Evolutionary conservation across 306 rosid genomes (phyloP).

Genomic region (Casuarina equisetifolia): DNA sequence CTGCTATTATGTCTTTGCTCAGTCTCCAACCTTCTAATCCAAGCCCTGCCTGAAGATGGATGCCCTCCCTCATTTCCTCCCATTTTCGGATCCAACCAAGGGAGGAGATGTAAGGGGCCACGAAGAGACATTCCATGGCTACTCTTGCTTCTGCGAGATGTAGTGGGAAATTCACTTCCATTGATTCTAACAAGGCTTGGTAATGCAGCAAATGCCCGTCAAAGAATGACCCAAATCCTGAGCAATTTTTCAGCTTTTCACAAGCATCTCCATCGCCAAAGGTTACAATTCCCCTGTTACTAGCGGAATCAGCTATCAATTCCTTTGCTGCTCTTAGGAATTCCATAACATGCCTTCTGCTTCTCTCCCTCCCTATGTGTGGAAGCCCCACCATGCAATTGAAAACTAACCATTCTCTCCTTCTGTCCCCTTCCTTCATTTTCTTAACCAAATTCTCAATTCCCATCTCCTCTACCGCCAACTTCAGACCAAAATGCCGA

Average conservation of each 20-base stretch:
- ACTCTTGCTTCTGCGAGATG: slow-evolving; percentile 53
- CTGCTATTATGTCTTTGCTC: slow-evolving; percentile 44
- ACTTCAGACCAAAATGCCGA: slow-evolving; percentile 39
- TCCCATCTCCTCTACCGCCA: slow-evolving; percentile 50
- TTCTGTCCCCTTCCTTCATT: slow-evolving; percentile 38
- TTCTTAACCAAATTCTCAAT: slow-evolving; percentile 46
- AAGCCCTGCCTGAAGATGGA: slow-evolving; percentile 8
- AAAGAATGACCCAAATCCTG: slow-evolving; percentile 51
- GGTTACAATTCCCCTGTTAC: slow-evolving; percentile 41
- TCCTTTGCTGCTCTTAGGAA: slow-evolving; percentile 52
- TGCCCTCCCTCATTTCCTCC: slow-evolving; percentile 37
- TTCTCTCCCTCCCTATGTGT: slow-evolving; percentile 45
- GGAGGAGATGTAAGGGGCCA: slow-evolving; percentile 51
- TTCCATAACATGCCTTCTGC: slow-evolving; percentile 38
- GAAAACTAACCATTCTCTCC: slow-evolving; percentile 46
- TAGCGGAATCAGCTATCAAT: slow-evolving; percentile 20
- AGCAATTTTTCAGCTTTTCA: slow-evolving; percentile 32
- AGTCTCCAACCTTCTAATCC: slow-evolving; percentile 41
- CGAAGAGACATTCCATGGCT: slow-evolving; percentile 50
- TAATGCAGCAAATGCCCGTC: slow-evolving; percentile 49
- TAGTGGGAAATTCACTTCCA: slow-evolving; percentile 40
- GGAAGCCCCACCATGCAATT: slow-evolving; percentile 54
- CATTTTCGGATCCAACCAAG: slow-evolving; percentile 46
- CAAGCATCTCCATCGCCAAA: slow-evolving; percentile 54
- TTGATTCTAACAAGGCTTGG: slow-evolving; percentile 53